A percentile compares a stretch with the other conserved stretches of the same genome.
These are phyloP conservation scores for Lichtheimia ramosa DNA, from an alignment of 371 early-diverging fungal species.

Conservation along the genomic window DNA sequence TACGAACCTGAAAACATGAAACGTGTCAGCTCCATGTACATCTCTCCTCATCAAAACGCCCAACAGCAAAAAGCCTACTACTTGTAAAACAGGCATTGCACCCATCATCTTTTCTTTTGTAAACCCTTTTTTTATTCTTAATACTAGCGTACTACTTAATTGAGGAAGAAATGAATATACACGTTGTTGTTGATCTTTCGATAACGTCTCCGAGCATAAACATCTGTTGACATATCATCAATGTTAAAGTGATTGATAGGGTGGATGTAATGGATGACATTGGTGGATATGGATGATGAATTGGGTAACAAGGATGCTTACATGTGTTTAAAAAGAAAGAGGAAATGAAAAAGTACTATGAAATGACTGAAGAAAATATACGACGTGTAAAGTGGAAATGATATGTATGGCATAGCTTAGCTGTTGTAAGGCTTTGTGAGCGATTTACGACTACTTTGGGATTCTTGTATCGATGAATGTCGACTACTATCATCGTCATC, in stretches of 20 bases:
- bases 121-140: neutral
- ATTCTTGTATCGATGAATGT: slow-evolving; percentile 17
- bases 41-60: neutral
- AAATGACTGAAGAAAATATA: neutral
- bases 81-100: neutral
- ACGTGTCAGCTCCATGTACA: slow-evolving; percentile 47
- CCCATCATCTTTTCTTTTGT: neutral
- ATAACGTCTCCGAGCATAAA: neutral
- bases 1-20: slow-evolving; percentile 19
- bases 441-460: slow-evolving; percentile 19
- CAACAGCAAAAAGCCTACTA: neutral
- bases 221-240: too few relatives aligned
- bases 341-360: neutral
- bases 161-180: too few relatives aligned
- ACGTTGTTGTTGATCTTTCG: neutral
- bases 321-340: neutral
- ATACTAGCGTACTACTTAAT: too few relatives aligned
- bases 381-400: neutral
- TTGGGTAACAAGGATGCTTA: neutral
- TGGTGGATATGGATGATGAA: neutral
- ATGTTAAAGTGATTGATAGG: too few relatives aligned
- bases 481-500: slow-evolving; percentile 16
- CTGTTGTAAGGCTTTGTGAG: slow-evolving; percentile 11
- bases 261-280: neutral
- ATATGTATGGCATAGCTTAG: neutral